Base-by-base conservation (phyloP, 2,329 filamentous ascomycete genomes). In the Fusarium camptoceras region DNA sequence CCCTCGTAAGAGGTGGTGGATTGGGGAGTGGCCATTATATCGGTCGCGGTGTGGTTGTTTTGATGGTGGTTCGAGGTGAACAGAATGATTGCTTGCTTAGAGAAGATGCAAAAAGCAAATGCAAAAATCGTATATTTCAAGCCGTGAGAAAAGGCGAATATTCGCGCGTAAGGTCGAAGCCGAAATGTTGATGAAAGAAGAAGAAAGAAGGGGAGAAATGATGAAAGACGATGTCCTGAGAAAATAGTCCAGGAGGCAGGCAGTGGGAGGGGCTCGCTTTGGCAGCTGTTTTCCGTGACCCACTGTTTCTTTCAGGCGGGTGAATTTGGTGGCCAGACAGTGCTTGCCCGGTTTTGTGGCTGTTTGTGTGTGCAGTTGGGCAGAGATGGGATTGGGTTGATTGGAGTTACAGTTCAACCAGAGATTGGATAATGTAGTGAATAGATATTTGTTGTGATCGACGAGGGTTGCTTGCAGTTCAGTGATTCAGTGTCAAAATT, bases 11-110 rank as follows among this genome's bases (percentile, higher is more conserved):
- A 81, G 56, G 78, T 78, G 47, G 82, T 86, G 28, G 87, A 85
- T 66, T 85, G 83, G 31, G 88, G 88, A 14, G 87, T 86, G 28
- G 88, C 85, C 89, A 91, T 90, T 53, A 66, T 73, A 42, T 59
- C 64, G 65, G 59, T 71, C 49, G 61, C 48, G 62, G 43, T 55
- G 42, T 59, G 31, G 30, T 55, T 62, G 59, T 53, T 55, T 30
- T 59, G 24, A 58, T 59, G 28, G 56, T 31, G 44, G 49, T 50
- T 54, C 50, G 55, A 55, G 48, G 47, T 31, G 57, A 61, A 39
- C 25, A 41, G 42, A 50, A 63, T 62, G 56, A 44, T 65, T 65
- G 41, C 11, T 49, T 58, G 44, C 22, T 55, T 56, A 18, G 20
- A 49, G 50, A 44, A 37, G 39, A 46, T 58, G 42, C 50, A 50